Evolutionary conservation across 164 flowering plant genomes (phyloP), one percentile per base, ranked within the genome.

Genomic region (Santalum album): DNA sequence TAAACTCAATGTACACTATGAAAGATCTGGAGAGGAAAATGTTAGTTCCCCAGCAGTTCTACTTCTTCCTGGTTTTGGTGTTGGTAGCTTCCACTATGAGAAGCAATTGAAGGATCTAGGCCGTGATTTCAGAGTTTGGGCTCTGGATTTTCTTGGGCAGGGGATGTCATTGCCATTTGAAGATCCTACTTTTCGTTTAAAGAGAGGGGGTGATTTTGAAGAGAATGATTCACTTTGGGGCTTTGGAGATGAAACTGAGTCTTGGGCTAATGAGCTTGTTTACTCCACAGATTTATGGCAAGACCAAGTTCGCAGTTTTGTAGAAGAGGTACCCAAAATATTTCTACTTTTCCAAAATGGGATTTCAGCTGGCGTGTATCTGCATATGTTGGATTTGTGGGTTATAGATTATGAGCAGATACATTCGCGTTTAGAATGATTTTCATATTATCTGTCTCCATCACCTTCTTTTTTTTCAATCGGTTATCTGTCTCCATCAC

Each of bases 31-130:
- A 17, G 57, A 69, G 38, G 77, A 69, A 58, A 91, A 91, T 73
- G 71, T 74, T n/a, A 61, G 61, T 36, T 72, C 96, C 15, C 95
- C 98, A 0, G 64, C 86, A 0, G 65, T 91, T 49, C 76, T 91
- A 44, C 81, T 88, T 61, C 94, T 91, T 60, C 98, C 98, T 51
- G 98, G 98, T 42, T 91, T 91, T 70, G 96, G 98, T 23, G 96
- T 86, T 46, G 98, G 98, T 38, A 79, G 94, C 17, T 91, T 91
- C 61, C 98, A 91, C 64, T 91, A 81, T 62, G 91, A 88, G 73
- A 92, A 92, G 67, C 98, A 92, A 67, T 60, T 92, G 53, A 88
- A 78, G 74, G 98, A 86, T 78, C 68, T 92, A 35, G 98, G 98
- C 18, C 83, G 82, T 56, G 90, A 92, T 50, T 78, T 51, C 64